These are phyloP conservation scores for Physcia stellaris DNA, from an alignment of 495 filamentous ascomycete species.

Conservation along the genomic window DNA sequence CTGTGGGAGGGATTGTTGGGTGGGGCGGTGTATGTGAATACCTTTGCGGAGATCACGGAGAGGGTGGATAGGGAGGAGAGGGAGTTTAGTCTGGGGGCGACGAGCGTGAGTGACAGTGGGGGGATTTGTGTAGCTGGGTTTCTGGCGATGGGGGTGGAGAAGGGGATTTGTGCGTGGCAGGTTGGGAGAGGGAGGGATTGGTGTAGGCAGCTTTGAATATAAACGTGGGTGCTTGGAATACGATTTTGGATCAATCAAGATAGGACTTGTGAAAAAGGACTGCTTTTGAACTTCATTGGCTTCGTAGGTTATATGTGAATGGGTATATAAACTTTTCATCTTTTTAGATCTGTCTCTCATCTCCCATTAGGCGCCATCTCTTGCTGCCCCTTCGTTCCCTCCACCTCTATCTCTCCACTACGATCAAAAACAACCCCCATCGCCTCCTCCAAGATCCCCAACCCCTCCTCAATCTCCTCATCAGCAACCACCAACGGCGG, in stretches of 20 bases:
- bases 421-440: slow-evolving; percentile 38
- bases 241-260: too few relatives aligned
- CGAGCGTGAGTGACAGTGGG: slow-evolving; percentile 80
- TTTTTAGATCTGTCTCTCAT: too few relatives aligned
- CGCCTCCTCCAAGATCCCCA: slow-evolving; percentile 65
- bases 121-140: slow-evolving; percentile 88
- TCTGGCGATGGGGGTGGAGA: slow-evolving; percentile 72
- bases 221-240: too few relatives aligned
- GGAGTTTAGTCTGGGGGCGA: slow-evolving; percentile 81
- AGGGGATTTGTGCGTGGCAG: slow-evolving; percentile 70
- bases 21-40: slow-evolving; percentile 86
- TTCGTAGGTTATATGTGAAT: background rate
- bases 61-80: slow-evolving; percentile 59
- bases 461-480: slow-evolving; percentile 59
- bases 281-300: too few relatives aligned
- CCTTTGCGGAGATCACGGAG: slow-evolving; percentile 84
- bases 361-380: slow-evolving; percentile 17
- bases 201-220: slow-evolving; percentile 37
- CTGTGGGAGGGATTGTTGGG: slow-evolving; percentile 94
- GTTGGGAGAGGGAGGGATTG: slow-evolving; percentile 62
- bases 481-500: slow-evolving; percentile 67
- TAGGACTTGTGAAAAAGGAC: too few relatives aligned
- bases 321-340: background rate
- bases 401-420: slow-evolving; percentile 1
- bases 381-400: slow-evolving; percentile 18